Evolutionary conservation across 805 yeast genomes (phyloP).

Genomic region (Kodamaea laetipori): DNA sequence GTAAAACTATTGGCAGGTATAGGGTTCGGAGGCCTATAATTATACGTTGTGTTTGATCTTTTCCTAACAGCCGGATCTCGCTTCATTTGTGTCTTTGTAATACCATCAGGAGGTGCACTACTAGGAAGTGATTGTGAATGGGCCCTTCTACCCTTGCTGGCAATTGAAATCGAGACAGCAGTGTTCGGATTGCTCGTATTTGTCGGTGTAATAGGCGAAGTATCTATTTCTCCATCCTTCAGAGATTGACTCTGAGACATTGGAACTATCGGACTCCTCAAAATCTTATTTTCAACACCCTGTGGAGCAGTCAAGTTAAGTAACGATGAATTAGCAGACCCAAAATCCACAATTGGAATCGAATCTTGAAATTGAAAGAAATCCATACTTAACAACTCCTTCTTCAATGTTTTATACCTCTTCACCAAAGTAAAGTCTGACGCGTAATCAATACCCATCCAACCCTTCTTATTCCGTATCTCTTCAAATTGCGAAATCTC

Average conservation of each 20-base stretch:
- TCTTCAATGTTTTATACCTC: conserved; percentile 28
- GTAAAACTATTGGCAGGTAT: conserved; percentile 16
- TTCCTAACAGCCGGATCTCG: conserved; percentile 14
- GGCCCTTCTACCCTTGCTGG: conserved; percentile 18
- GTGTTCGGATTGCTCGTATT: background rate
- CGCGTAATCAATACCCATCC: conserved; percentile 44
- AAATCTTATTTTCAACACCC: conserved; percentile 24
- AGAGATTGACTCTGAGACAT: conserved; percentile 22
- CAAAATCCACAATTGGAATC: conserved; percentile 10
- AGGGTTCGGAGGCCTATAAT: conserved; percentile 20
- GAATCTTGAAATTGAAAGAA: conserved; percentile 10
- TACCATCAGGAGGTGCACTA: conserved; percentile 10
- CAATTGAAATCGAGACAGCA: background rate
- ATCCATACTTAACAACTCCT: conserved; percentile 19
- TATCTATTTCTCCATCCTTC: conserved; percentile 6
- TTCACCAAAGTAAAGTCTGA: conserved; percentile 29
- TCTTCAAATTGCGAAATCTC: conserved; percentile 53
- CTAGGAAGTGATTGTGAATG: conserved; percentile 38
- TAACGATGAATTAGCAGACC: conserved; percentile 14
- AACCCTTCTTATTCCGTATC: conserved; percentile 56
- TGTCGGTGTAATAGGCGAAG: conserved; percentile 4
- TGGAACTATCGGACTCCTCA: conserved; percentile 36
- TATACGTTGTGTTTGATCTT: conserved; percentile 27
- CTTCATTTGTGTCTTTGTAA: conserved; percentile 2
- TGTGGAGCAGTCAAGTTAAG: conserved; percentile 10